Evolutionary conservation across 164 flowering plant genomes (phyloP), one percentile per base, ranked within the genome.

Genomic region (Stephania cephalantha): DNA sequence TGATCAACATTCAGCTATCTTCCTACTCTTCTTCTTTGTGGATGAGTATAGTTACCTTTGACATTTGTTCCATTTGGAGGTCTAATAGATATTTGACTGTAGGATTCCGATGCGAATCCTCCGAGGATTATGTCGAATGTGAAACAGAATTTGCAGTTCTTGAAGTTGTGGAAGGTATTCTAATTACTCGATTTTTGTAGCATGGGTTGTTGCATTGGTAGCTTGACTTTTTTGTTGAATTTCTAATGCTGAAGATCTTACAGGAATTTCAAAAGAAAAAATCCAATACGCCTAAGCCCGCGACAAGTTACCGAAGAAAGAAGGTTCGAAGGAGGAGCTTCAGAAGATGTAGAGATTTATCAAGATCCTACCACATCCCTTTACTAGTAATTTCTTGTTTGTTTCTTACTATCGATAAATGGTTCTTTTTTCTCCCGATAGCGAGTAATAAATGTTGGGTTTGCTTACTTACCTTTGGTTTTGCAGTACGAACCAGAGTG

Each of bases 61-160:
- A 12, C 18, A 58, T 58, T 58, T 15, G 20, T 58, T 58, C 18
- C 13, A 12, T 58, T 6, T 58, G 6, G n/a, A 58, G 20, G 64
- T 13, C n/a, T 58, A 58, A 58, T n/a, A 18, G 6, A 13, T n/a
- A 12, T 58, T 58, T 58, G 25, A 20, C 20, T 6, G 70, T 72
- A 92, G 97, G 90, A 76, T 75, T 76, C 89, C 31, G 92, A 90
- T 25, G 78, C 80, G 65, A 53, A 82, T 20, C 90, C 97, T 72
- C 95, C 87, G n/a, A 90, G 98, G 83, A 95, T 95, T 78, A 95
- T 91, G 65, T 86, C 97, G 63, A 95, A 95, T 79, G 88, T 95
- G 76, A 95, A 93, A 88, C 97, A 91, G 85, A 93, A 91, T 80
- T 85, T 95, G 85, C 97, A 90, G 86, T 84, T 90, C 76, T 78